Evolutionary conservation across 164 flowering plant species (phyloP).

Genomic region (Cinnamomum micranthum): DNA sequence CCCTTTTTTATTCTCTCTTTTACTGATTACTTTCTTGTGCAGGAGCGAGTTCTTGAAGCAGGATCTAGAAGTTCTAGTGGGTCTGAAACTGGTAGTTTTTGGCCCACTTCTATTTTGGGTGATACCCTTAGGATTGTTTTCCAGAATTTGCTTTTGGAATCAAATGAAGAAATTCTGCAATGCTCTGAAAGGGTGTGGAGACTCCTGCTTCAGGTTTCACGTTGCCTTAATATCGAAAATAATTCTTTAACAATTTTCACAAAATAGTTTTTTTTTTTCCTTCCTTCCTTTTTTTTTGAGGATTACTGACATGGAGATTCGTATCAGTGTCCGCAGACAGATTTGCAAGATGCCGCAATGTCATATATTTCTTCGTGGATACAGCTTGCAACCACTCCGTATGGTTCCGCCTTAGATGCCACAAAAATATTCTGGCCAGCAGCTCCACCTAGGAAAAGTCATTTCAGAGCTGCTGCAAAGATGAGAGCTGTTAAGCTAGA

Average conservation of each 20-base stretch:
- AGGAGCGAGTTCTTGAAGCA: slow-evolving; percentile 95
- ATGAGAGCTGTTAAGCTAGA: slow-evolving; percentile 87
- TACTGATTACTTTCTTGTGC: slow-evolving; percentile 15
- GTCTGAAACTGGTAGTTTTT: slow-evolving; percentile 45
- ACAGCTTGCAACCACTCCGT: slow-evolving; percentile 83
- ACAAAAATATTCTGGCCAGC: slow-evolving; percentile 98
- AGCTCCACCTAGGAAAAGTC: slow-evolving; percentile 84
- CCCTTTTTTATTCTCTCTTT: background rate
- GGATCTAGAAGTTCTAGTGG: slow-evolving; percentile 50
- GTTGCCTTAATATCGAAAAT: background rate
- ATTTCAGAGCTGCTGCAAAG: slow-evolving; percentile 87
- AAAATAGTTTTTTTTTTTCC: background rate
- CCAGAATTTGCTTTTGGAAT: slow-evolving; percentile 87
- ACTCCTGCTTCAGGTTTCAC: slow-evolving; percentile 72
- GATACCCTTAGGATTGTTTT: slow-evolving; percentile 94
- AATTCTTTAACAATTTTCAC: background rate
- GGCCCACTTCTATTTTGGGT: slow-evolving; percentile 89
- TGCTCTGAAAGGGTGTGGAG: slow-evolving; percentile 97
- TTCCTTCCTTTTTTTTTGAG: background rate
- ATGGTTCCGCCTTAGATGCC: slow-evolving; percentile 78
- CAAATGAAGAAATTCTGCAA: slow-evolving; percentile 70
- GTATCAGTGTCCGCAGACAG: slow-evolving; percentile 60
- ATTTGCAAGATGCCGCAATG: slow-evolving; percentile 65
- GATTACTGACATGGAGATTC: slow-evolving; percentile 2
- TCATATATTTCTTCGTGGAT: slow-evolving; percentile 72